Evolutionary conservation across 1,284 basidiomycete genomes (phyloP).

Genomic region (Fistulina hepatica): DNA sequence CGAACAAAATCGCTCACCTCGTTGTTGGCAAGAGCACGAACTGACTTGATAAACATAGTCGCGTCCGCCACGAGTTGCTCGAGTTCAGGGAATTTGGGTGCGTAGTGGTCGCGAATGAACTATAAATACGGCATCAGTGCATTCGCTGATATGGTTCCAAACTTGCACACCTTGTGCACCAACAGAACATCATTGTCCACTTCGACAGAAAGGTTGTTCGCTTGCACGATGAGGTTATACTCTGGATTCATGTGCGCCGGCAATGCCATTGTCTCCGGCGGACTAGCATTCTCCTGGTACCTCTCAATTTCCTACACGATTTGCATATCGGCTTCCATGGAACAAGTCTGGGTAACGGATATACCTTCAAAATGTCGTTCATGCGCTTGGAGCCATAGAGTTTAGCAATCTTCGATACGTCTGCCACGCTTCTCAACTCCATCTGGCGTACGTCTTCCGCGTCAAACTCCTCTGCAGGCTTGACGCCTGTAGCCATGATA

Average conservation of each 20-base stretch:
- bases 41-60: slow-evolving; percentile 86
- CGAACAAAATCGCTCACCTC: slow-evolving; percentile 34
- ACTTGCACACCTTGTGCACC: slow-evolving; percentile 75
- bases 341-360: slow-evolving; percentile 15
- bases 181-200: slow-evolving; percentile 97
- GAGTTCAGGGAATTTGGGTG: slow-evolving; percentile 91
- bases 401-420: slow-evolving; percentile 81
- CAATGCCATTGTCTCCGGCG: slow-evolving; percentile 64
- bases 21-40: slow-evolving; percentile 80
- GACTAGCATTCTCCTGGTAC: slow-evolving; percentile 68
- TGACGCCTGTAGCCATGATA: slow-evolving; percentile 84
- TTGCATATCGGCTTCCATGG: slow-evolving; percentile 1
- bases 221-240: slow-evolving; percentile 92
- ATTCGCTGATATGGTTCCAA: slow-evolving; percentile 34
- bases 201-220: slow-evolving; percentile 97
- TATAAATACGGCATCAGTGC: slow-evolving; percentile 24
- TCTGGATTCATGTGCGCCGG: slow-evolving; percentile 91
- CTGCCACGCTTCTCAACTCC: slow-evolving; percentile 75
- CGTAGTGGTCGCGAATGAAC: slow-evolving; percentile 98
- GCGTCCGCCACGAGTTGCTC: slow-evolving; percentile 92
- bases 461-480: slow-evolving; percentile 89
- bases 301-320: slow-evolving; percentile 71
- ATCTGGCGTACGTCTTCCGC: slow-evolving; percentile 87
- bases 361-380: slow-evolving; percentile 73
- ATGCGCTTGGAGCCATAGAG: slow-evolving; percentile 81